Percentiles rank a stretch among this genome's conserved stretches.
Conservation (phyloP, 2,329 filamentous ascomycete genomes). For the Neospermospora avenae region DNA sequence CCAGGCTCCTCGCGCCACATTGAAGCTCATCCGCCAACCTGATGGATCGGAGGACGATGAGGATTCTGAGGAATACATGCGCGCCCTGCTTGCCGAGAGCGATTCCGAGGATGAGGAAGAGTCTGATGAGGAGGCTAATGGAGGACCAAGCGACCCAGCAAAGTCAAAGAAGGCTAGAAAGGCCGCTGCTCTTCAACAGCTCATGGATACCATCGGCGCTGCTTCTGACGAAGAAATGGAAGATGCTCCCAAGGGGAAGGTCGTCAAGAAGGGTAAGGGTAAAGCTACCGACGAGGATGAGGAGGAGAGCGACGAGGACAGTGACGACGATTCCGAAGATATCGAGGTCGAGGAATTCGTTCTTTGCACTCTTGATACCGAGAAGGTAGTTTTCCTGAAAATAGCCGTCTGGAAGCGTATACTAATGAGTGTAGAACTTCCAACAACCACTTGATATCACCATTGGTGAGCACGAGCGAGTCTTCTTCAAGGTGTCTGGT, state of each 20-base stretch:
- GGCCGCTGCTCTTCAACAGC: constrained; percentile 72
- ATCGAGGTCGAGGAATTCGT: constrained; percentile 83
- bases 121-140: constrained; percentile 65
- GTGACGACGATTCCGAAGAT: constrained; percentile 60
- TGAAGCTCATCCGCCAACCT: constrained; percentile 82
- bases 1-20: constrained; percentile 72
- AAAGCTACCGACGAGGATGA: constrained; percentile 53
- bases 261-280: constrained; percentile 67
- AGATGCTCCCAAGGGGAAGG: constrained; percentile 60
- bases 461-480: constrained; percentile 80
- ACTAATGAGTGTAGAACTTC: constrained; percentile 64
- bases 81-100: constrained; percentile 47
- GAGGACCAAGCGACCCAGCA: constrained; percentile 84
- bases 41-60: constrained; percentile 61
- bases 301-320: constrained; percentile 51
- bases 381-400: constrained; percentile 62
- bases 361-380: constrained; percentile 90
- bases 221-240: constrained; percentile 71
- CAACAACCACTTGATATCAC: constrained; percentile 95
- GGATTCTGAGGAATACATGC: constrained; percentile 64
- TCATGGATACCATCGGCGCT: constrained; percentile 64
- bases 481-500: constrained; percentile 89
- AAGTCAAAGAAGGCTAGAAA: constrained; percentile 86
- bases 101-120: constrained; percentile 60
- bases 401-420: neutral